These are phyloP conservation scores for Gigaspora rosea DNA, from an alignment of 192 early-diverging fungal species.

Conservation along the genomic window DNA sequence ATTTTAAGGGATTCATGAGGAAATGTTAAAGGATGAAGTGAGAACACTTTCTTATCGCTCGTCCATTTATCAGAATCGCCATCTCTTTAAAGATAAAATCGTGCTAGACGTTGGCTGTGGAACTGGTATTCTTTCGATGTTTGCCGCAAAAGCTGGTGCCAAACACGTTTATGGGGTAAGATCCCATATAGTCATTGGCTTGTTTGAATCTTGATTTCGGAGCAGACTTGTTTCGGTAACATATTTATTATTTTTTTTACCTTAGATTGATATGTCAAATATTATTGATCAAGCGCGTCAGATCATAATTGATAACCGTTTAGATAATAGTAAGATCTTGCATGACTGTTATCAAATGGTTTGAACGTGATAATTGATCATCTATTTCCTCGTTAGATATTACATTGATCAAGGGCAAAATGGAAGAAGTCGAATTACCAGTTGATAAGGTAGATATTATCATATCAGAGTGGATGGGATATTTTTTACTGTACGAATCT, in stretches of 20 bases:
- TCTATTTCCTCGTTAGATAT: conserved; percentile 13
- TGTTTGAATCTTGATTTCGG: not conserved
- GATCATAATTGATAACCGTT: conserved; percentile 72
- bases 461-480: conserved; percentile 94
- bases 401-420: conserved; percentile 70
- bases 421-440: conserved; percentile 79
- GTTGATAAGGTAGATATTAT: conserved; percentile 81
- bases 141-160: conserved; percentile 87
- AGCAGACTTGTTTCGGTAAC: not conserved
- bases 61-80: conserved; percentile 83
- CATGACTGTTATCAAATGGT: not conserved
- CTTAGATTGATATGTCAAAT: conserved; percentile 82
- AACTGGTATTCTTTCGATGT: conserved; percentile 92
- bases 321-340: conserved; percentile 57
- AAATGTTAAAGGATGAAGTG: conserved; percentile 85
- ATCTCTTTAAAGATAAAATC: conserved; percentile 81
- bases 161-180: conserved; percentile 56
- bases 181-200: not conserved
- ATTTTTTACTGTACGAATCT: conserved; percentile 87
- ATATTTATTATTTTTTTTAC: conserved; percentile 27
- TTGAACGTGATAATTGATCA: no score
- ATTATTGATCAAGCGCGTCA: conserved; percentile 81
- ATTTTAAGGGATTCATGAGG: conserved; percentile 38
- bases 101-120: conserved; percentile 91
- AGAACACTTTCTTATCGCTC: conserved; percentile 81